phyloP scores from a whole-genome alignment of 139 green algal genomes.

The Penium margaritaceum region DNA sequence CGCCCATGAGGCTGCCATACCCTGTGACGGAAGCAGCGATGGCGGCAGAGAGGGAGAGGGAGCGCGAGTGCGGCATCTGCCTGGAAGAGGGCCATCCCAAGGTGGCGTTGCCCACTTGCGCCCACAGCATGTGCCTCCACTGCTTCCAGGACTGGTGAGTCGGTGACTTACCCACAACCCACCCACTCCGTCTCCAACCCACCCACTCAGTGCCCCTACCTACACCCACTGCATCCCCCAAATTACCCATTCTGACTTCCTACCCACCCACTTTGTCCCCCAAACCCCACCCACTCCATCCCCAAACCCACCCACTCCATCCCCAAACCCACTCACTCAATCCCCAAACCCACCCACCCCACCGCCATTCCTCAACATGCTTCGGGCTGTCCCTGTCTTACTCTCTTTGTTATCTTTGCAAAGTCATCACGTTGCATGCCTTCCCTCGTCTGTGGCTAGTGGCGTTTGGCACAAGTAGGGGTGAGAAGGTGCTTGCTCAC shows the following conservation, averaged over 20 bases:
- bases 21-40: background rate
- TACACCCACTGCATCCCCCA: background rate
- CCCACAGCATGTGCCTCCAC: conserved; percentile 34
- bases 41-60: conserved; percentile 3
- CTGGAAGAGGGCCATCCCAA: conserved; percentile 17
- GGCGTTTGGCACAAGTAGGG: background rate
- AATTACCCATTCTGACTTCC: background rate
- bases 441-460: background rate
- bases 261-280: background rate
- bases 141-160: conserved; percentile 39
- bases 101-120: conserved; percentile 26
- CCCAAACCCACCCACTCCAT: conserved; percentile 6
- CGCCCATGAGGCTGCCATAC: no score
- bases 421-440: background rate
- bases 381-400: background rate
- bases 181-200: background rate
- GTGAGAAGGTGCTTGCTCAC: background rate
- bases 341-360: background rate
- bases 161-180: background rate
- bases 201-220: background rate
- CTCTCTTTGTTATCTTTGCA: background rate
- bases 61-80: conserved; percentile 39
- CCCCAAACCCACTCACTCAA: no score
- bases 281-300: background rate
- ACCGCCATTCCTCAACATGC: background rate